Base-by-base conservation (phyloP, 345 rosid species). In the Jatropha curcas region DNA sequence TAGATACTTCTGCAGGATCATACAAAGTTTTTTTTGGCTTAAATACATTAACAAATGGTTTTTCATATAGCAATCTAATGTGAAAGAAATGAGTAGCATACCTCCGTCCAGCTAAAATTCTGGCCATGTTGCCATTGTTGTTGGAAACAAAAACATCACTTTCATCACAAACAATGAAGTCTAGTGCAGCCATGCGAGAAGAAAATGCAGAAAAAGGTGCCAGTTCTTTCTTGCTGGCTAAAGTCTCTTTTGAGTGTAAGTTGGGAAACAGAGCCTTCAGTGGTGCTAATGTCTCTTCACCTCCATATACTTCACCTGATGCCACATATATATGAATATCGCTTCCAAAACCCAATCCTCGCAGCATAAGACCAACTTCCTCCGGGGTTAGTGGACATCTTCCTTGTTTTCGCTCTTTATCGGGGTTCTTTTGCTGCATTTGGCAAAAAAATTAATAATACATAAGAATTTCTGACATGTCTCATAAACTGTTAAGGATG, bases 101-200 rank as follows among this genome's bases (percentile, higher is more conserved):
- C 98, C 98, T 87, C 82, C 97, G 77, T 75, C 98, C 98, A 69
- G 98, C 97, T 81, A 94, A 82, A 35, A 94, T 94, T 78, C 85
- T 84, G 57, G 94, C 98, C 98, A 92, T 94, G 90, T 94, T 94
- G 24, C 97, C 98, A 43, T 94, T 94, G 81, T 94, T 94, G 89
- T 94, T 94, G 75, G 97, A 84, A 80, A 89, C 91, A 74, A 90
- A 94, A 62, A 92, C 97, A 70, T 90, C 89, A 71, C 97, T 94
- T 82, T 90, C 91, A 68, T 94, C 98, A 37, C 95, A 94, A 60
- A 94, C 98, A 48, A 86, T 87, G 82, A 88, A 94, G 81, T 94
- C 98, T 60, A 94, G 83, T 43, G 98, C 98, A 77, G 98, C 98
- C 98, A 90, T 88, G 41, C 92, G 96, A 45, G 97, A 91, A 2